Evolutionary conservation across 106 monocot genomes (phyloP).

Genomic region (Allium sativum): DNA sequence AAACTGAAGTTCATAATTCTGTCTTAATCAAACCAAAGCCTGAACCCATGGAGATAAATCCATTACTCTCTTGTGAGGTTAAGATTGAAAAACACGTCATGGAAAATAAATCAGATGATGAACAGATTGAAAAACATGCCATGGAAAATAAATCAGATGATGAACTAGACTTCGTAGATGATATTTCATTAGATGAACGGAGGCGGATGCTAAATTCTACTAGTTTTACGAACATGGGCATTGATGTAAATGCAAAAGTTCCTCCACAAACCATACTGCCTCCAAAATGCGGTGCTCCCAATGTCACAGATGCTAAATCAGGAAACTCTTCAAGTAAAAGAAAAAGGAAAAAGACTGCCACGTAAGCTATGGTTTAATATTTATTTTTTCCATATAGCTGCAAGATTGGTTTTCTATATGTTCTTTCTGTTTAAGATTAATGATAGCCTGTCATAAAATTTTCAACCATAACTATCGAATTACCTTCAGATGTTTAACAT

Average conservation of each 20-base stretch:
- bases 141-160: conserved; percentile 17
- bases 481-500: too few relatives aligned
- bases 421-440: too few relatives aligned
- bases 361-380: conserved; percentile 24
- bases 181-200: conserved; percentile 32
- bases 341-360: conserved; percentile 73
- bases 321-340: conserved; percentile 18
- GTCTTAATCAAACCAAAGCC: conserved; percentile 12
- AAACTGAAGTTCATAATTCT: conserved; percentile 1
- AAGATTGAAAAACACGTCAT: conserved; percentile 1
- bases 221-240: not conserved
- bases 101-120: conserved; percentile 22
- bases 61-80: not conserved
- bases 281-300: conserved; percentile 5
- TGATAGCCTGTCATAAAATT: too few relatives aligned
- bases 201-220: conserved; percentile 11
- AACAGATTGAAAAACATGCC: too few relatives aligned
- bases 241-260: not conserved
- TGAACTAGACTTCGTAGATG: conserved; percentile 38
- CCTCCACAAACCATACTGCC: not conserved
- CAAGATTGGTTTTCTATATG: not conserved
- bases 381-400: not conserved
- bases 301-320: conserved; percentile 6
- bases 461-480: too few relatives aligned
- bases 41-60: conserved; percentile 17